Conservation (phyloP, 2,329 filamentous ascomycete species). For the Curvularia eragrostidis region DNA sequence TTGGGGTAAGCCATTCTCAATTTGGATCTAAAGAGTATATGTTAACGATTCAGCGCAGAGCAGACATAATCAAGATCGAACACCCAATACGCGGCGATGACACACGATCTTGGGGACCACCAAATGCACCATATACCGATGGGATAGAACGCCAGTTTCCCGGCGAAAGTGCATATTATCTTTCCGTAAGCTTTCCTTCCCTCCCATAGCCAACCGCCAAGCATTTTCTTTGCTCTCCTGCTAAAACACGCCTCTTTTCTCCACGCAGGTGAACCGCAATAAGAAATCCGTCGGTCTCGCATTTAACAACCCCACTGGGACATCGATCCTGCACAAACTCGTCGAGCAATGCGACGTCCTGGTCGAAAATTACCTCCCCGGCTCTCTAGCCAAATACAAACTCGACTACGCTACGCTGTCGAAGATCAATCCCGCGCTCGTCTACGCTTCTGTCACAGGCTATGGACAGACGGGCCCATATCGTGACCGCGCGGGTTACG, state of each 20-base stretch:
- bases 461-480: slow-evolving; percentile 96
- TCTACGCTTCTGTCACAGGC: slow-evolving; percentile 95
- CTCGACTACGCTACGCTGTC: slow-evolving; percentile 84
- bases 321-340: slow-evolving; percentile 84
- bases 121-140: slow-evolving; percentile 78
- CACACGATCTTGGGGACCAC: slow-evolving; percentile 94
- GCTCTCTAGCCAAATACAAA: slow-evolving; percentile 82
- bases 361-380: slow-evolving; percentile 95
- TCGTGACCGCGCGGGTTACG: slow-evolving; percentile 85
- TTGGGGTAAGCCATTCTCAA: slow-evolving; percentile 69
- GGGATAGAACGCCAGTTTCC: slow-evolving; percentile 67
- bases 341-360: slow-evolving; percentile 85
- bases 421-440: slow-evolving; percentile 80
- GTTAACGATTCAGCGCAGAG: slow-evolving; percentile 59
- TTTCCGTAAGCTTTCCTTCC: slow-evolving; percentile 66
- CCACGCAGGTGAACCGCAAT: slow-evolving; percentile 83
- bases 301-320: slow-evolving; percentile 82
- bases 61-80: slow-evolving; percentile 96
- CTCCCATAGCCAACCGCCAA: too few species aligned
- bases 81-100: slow-evolving; percentile 92
- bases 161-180: slow-evolving; percentile 95
- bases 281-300: slow-evolving; percentile 93
- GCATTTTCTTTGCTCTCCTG: not conserved
- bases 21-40: not conserved
- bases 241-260: not conserved